Evolutionary conservation across 2,329 filamentous ascomycete genomes (phyloP), one percentile per base, ranked within the genome.

Genomic region (Colletotrichum sp.): DNA sequence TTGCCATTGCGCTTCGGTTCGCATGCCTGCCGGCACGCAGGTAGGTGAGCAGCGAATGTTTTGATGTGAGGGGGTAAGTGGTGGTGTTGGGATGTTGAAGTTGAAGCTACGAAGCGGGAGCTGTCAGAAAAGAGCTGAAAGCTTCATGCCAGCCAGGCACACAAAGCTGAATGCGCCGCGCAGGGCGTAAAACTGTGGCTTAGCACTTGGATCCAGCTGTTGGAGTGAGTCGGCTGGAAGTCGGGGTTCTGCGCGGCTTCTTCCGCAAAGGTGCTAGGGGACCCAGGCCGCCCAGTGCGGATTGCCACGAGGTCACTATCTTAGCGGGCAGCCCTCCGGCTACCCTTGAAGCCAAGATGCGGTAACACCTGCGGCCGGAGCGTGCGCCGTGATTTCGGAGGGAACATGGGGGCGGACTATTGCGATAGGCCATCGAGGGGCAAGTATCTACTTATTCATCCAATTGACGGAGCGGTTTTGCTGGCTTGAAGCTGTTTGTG

Each of bases 1-100:
- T 92, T 21, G 92, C 89, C 92, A 95, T 94, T 67, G 77, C 79
- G 64, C 8, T 18, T 13, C 30, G 5, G 10, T 44, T 66, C 49
- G 71, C 74, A 65, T 66, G 39, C 73, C 69, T 70, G 65, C 52
- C 26, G 59, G 30, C 21, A 34, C 21, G 39, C 63, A 60, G 21
- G 34, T 12, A 49, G 49, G 21, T 28, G 59, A 9, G 44, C 16
- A 64, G 44, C 34, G 28, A 62, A 30, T 28, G 32, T 39, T 26
- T 34, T n/a, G 36, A 13, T 34, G 49, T 28, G n/a, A 34, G 32
- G n/a, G 59, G 60, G 21, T n/a, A 39, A 62, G 55, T 34, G 28
- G 21, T 68, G 10, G 69, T 72, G 52, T n/a, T 21, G n/a, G 13
- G 52, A 63, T 66, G 59, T 62, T 26, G 26, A 62, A 39, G 72